Conservation (phyloP, 108 stramenopile genomes). For the Stephanodiscus triporus region DNA sequence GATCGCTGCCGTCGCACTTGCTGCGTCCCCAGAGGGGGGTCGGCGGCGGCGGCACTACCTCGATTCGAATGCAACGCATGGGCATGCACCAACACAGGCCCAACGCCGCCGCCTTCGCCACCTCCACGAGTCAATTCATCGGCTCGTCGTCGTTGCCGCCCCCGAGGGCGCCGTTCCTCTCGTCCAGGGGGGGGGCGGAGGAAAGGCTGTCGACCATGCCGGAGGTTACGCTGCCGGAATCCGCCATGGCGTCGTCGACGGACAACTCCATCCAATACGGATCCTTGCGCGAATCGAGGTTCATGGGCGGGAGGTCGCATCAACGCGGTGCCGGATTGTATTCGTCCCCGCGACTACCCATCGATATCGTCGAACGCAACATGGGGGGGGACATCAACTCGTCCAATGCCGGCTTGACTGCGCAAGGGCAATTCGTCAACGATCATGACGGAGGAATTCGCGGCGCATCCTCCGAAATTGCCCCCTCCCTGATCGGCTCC, state of each 20-base stretch:
- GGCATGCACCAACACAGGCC: too few species aligned
- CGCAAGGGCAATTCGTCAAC: too few species aligned
- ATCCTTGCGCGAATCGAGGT: constrained; percentile 26
- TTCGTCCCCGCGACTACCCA: neutral
- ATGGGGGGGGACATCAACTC: too few species aligned
- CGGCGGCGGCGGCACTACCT: neutral
- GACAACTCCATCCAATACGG: constrained; percentile 31
- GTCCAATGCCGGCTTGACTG: too few species aligned
- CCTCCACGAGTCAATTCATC: constrained; percentile 15
- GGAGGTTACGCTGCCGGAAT: constrained; percentile 42
- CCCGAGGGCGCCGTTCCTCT: constrained; percentile 42
- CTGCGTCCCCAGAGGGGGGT: constrained; percentile 19
- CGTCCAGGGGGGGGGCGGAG: constrained; percentile 24
- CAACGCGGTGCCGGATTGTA: too few species aligned
- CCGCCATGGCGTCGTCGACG: constrained; percentile 15
- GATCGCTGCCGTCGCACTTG: constrained; percentile 44
- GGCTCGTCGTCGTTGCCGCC: constrained; percentile 46
- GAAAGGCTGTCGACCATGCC: constrained; percentile 38
- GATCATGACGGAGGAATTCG: constrained; percentile 1
- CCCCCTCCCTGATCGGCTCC: constrained; percentile 23
- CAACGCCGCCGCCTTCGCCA: neutral
- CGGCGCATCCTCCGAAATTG: constrained; percentile 13
- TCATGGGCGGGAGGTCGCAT: constrained; percentile 17
- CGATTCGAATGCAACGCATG: neutral
- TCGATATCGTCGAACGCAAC: too few species aligned